Conservation (phyloP, 768 basidiomycete genomes). For the Termitomyces sp. region DNA sequence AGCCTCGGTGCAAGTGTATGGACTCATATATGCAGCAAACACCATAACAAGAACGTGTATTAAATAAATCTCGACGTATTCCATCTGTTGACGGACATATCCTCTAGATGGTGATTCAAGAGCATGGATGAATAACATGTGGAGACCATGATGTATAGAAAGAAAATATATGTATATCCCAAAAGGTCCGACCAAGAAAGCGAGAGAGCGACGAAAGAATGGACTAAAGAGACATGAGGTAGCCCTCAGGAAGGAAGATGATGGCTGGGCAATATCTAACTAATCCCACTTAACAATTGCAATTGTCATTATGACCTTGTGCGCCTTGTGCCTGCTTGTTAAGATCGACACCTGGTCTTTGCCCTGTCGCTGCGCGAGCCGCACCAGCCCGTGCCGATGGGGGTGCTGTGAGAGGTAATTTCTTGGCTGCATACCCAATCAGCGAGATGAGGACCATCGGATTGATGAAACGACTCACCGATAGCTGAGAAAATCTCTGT, state of each 20-base stretch:
- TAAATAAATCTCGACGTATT: neutral
- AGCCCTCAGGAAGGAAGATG: conserved; percentile 15
- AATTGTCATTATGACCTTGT: conserved; percentile 58
- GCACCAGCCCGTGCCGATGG: conserved; percentile 58
- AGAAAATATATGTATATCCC: conserved; percentile 33
- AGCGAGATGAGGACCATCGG: conserved; percentile 5
- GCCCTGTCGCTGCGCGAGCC: conserved; percentile 48
- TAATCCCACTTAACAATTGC: conserved; percentile 61
- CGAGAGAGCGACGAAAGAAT: conserved; percentile 23
- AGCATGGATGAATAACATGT: conserved; percentile 9
- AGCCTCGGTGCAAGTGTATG: neutral
- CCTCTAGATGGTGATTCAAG: neutral
- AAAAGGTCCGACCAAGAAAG: conserved; percentile 29
- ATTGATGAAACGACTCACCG: conserved; percentile 42
- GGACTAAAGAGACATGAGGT: conserved; percentile 26
- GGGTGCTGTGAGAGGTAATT: conserved; percentile 79
- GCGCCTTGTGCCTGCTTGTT: conserved; percentile 58
- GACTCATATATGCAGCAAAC: neutral
- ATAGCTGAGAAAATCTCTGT: conserved; percentile 83
- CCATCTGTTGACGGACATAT: neutral
- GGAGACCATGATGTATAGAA: conserved; percentile 23
- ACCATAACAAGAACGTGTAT: neutral
- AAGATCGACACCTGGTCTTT: conserved; percentile 73
- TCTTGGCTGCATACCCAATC: conserved; percentile 59
- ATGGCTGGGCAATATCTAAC: conserved; percentile 9